phyloP scores from a whole-genome alignment of 2,329 filamentous ascomycete species.

The Diplodia scrobiculata region DNA sequence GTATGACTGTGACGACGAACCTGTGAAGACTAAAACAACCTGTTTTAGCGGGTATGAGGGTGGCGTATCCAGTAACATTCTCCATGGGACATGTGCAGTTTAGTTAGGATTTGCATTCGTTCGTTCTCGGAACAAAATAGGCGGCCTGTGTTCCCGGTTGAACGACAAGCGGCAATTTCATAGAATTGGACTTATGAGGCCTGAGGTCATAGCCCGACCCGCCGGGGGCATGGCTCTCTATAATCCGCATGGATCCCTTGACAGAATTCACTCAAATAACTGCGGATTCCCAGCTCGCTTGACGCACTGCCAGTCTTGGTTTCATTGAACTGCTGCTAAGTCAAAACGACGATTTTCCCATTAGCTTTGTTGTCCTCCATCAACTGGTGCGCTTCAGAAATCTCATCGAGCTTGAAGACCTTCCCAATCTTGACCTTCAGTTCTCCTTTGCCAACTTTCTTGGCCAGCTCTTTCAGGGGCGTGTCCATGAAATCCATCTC shows the following conservation, averaged over 20 bases:
- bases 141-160: background rate
- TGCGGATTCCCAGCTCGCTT: background rate
- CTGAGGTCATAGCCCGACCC: background rate
- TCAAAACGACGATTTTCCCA: conserved; percentile 51
- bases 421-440: conserved; percentile 49
- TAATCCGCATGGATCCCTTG: background rate
- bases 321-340: conserved; percentile 2
- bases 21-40: conserved; percentile 47
- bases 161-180: background rate
- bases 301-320: background rate
- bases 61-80: background rate
- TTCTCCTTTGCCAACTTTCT: conserved; percentile 45
- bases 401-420: conserved; percentile 50
- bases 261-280: background rate
- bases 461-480: conserved; percentile 46
- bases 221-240: background rate
- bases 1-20: conserved; percentile 83
- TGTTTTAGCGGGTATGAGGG: too few relatives aligned
- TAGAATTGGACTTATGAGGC: background rate
- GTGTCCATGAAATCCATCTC: conserved; percentile 46
- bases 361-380: conserved; percentile 52
- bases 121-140: background rate
- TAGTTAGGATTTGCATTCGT: too few relatives aligned
- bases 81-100: too few relatives aligned
- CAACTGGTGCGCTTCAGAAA: conserved; percentile 50